A percentile compares a stretch with the other conserved stretches of the same genome.
These are phyloP conservation scores for Aureobasidium melanogenum DNA, from an alignment of 2,329 filamentous ascomycete species.

Conservation along the genomic window DNA sequence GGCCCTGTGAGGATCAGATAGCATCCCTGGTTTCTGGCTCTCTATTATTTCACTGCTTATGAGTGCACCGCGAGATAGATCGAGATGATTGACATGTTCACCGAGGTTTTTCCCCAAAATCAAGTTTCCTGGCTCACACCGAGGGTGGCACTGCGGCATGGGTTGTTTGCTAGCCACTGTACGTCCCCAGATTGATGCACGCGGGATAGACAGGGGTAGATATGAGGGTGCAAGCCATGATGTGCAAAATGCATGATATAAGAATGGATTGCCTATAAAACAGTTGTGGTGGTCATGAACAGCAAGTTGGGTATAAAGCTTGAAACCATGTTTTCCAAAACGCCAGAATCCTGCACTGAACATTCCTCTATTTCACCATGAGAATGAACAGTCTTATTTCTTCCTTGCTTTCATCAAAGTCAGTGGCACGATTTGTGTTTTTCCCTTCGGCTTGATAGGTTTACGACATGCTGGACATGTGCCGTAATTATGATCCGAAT, in stretches of 20 bases:
- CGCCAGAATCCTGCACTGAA: not conserved
- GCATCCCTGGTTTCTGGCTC: not conserved
- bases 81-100: not conserved
- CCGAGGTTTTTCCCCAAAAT: not conserved
- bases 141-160: not conserved
- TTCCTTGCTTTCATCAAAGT: constrained; percentile 25
- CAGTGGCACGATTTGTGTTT: constrained; percentile 33
- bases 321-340: constrained; percentile 3
- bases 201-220: not conserved
- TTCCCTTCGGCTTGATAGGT: constrained; percentile 29
- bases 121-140: not conserved
- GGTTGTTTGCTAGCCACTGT: not conserved
- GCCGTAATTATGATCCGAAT: constrained; percentile 33
- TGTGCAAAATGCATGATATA: not conserved
- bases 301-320: constrained; percentile 8
- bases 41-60: not conserved
- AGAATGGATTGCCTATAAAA: not conserved
- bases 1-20: not conserved
- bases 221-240: not conserved
- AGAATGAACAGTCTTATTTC: not conserved
- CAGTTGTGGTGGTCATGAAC: not conserved
- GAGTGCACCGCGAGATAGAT: not conserved
- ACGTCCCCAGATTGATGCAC: not conserved
- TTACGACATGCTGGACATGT: constrained; percentile 43
- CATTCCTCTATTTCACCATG: not conserved